These are phyloP conservation scores for Microdochium bolleyi DNA, from an alignment of 2,329 filamentous ascomycete genomes.

Conservation along the genomic window DNA sequence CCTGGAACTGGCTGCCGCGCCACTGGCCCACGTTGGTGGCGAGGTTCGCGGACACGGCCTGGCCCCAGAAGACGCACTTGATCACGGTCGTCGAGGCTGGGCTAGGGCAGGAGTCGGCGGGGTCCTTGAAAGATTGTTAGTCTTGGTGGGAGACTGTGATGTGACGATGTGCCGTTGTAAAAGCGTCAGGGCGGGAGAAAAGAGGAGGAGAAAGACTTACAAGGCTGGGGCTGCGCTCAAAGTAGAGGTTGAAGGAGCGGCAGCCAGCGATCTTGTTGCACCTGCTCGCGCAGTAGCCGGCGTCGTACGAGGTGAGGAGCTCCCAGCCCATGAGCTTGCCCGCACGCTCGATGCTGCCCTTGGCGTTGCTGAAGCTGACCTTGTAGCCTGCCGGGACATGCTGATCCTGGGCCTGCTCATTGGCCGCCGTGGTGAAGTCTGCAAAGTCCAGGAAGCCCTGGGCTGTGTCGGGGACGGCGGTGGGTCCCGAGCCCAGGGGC, in stretches of 20 bases:
- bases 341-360: conserved; percentile 9
- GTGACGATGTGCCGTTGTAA: too few species aligned
- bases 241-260: conserved; percentile 13
- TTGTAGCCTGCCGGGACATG: conserved; percentile 11
- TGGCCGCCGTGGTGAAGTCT: conserved; percentile 3
- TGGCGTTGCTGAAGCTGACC: conserved; percentile 18
- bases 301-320: conserved; percentile 10
- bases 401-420: too few species aligned
- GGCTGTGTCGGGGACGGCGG: conserved; percentile 2
- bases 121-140: conserved; percentile 7
- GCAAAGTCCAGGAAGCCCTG: conserved; percentile 2
- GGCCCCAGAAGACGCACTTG: conserved; percentile 29
- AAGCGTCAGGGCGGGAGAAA: not conserved
- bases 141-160: too few species aligned
- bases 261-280: conserved; percentile 10
- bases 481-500: conserved; percentile 11
- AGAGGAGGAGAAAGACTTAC: not conserved
- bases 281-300: conserved; percentile 6
- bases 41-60: conserved; percentile 15
- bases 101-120: conserved; percentile 21
- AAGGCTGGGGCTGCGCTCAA: conserved; percentile 10
- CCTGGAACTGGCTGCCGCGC: conserved; percentile 7
- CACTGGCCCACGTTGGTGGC: conserved; percentile 10
- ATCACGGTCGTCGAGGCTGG: conserved; percentile 25
- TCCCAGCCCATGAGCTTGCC: conserved; percentile 13